Base-by-base conservation (phyloP, 352 stramenopile species). In the Phytophthora cryptogea region DNA sequence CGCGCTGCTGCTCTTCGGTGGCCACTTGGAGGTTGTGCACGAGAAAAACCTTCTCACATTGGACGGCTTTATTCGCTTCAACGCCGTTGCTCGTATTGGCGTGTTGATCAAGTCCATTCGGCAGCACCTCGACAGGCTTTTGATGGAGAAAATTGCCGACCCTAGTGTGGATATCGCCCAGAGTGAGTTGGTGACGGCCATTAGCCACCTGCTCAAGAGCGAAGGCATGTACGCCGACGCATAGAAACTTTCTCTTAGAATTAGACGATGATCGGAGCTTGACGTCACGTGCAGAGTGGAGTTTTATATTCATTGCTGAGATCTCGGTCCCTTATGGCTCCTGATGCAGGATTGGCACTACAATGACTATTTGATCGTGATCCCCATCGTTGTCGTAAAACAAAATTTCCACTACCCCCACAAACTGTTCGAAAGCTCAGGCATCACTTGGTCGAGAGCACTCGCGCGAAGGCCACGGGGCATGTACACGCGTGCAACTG, bases 1-100 rank as follows among this genome's bases (percentile, higher is more conserved):
- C 70, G 88, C 96, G 28, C 77, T 99, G 47, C 75, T 99, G 27
- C 80, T 99, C 13, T 99, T 99, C 74, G 97, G 97, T 17, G 98
- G 98, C n/a, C 69, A 69, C 5, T 66, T 98, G 28, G 86, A 94
- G 7, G 89, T 98, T 2, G 78, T 89, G 31, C 93, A 98, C 66
- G 92, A 95, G 55, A 92, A 98, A 67, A 92, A 93, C 28, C 55
- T 89, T 46, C 65, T 98, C 14, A 74, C 54, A 0, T 52, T 97
- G 2, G 91, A 98, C 53, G 55, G 89, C 2, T 99, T 96, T 89
- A 91, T 99, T 33, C 86, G 90, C 20, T 99, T 99, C 61, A 70
- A 96, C 20, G 90, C 95, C 41, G 81, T 97, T 36, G 86, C 94
- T 3, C 95, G 97, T 40, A 94, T 98, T 31, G 97, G 94, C 17